Evolutionary conservation across 202 grass and related monocot genomes (phyloP).

Genomic region (Elaeis oleifera): DNA sequence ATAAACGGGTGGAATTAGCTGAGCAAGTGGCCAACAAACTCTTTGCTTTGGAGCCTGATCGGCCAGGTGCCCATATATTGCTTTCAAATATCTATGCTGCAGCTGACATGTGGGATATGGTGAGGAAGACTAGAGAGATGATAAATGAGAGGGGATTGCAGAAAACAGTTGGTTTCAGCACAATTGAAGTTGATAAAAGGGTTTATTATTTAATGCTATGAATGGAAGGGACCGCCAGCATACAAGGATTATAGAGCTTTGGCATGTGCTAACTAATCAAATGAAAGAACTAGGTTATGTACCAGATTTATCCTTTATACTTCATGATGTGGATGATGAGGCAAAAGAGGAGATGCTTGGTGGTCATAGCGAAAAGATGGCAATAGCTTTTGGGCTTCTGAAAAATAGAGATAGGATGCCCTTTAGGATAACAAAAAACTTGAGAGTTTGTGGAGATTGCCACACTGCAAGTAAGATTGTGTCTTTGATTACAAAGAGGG

Average conservation of each 20-base stretch:
- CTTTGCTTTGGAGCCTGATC: slow-evolving; percentile 20
- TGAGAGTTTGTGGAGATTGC: slow-evolving; percentile 10
- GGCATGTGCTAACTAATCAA: not conserved
- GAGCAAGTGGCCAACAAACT: slow-evolving; percentile 9
- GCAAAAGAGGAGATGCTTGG: slow-evolving; percentile 9
- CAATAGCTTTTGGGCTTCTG: slow-evolving; percentile 12
- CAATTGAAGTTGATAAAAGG: slow-evolving; percentile 16
- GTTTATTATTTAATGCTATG: slow-evolving; percentile 2
- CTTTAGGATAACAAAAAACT: slow-evolving; percentile 14
- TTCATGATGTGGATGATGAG: slow-evolving; percentile 11
- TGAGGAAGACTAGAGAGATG: slow-evolving; percentile 17
- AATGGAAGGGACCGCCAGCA: not conserved
- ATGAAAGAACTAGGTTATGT: slow-evolving; percentile 12
- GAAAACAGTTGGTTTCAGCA: slow-evolving; percentile 19
- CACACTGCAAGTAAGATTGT: slow-evolving; percentile 12
- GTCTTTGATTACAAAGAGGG: slow-evolving; percentile 4
- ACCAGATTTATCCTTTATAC: not conserved
- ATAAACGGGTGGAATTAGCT: slow-evolving; percentile 10
- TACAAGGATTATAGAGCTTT: not conserved
- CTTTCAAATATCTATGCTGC: slow-evolving; percentile 25
- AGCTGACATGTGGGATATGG: slow-evolving; percentile 27
- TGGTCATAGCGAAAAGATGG: slow-evolving; percentile 12
- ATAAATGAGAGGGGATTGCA: slow-evolving; percentile 2
- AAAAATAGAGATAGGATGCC: not conserved
- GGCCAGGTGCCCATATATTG: not conserved